Base-by-base conservation (phyloP, 495 filamentous ascomycete genomes). In the Talaromyces wortmannii region DNA sequence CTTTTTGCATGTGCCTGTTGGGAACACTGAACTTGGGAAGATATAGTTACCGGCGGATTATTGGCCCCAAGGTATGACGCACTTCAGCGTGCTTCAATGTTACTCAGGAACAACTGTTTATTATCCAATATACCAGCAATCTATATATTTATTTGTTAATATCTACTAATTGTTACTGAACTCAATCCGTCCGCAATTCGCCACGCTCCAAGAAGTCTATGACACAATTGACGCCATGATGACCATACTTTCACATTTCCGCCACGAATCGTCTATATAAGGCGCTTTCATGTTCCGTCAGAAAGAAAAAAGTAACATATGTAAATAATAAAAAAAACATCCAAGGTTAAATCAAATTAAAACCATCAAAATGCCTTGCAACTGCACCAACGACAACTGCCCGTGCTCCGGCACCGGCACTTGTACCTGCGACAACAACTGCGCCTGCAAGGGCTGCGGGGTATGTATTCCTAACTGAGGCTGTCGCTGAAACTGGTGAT, bases 391-490 rank as follows among this genome's bases (percentile, higher is more conserved):
- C 13, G 7, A 11, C 7, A 64, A 52, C 44, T 77, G 74, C 50
- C 58, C 49, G 53, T 77, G 74, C 55, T 58, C 57, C 18, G 74
- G 72, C 52, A 53, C 67, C 29, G 62, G 67, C 42, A 63, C 48
- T 56, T 77, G 74, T 57, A 66, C 67, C 53, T 77, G 74, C 50
- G 62, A 63, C 52, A 59, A 63, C 47, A 61, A 61, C 56, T 77
- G 74, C 59, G 48, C 58, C 61, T 77, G 74, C 67, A 70, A 74
- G 67, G 67, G 65, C 63, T 77, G 74, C 61, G 70, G 69, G 66
- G 74, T 77, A 75, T 64, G 72, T 71, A 48, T 45, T 31, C 13
- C 29, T 42, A 13, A 31, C 53, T 56, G 45, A 23, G 31, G 40
- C 42, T 3, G 12, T 16, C 16, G 16, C 29, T 45, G 44, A 46